These are phyloP conservation scores for Tephrocybe sp. DNA, from an alignment of 768 basidiomycete genomes.

Conservation along the genomic window DNA sequence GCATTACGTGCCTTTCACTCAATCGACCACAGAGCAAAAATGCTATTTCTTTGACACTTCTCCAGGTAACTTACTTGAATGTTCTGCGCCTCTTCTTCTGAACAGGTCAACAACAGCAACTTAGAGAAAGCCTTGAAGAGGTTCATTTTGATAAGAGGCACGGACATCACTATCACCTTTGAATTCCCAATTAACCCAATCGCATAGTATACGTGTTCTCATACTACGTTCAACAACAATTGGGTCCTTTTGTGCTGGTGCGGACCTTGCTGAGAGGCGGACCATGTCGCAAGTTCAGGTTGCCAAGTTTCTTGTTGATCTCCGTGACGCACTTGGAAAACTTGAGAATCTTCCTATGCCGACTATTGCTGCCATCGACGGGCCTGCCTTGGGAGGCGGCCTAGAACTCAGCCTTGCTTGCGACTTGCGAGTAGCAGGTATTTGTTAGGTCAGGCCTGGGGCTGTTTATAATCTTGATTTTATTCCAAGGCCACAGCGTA, in stretches of 20 bases:
- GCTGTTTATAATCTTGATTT: not conserved
- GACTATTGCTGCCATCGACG: conserved; percentile 91
- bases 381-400: conserved; percentile 92
- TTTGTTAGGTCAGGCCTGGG: conserved; percentile 16
- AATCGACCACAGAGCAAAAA: conserved; percentile 85
- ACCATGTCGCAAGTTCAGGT: conserved; percentile 78
- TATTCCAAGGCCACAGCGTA: conserved; percentile 52
- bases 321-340: conserved; percentile 68
- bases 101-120: conserved; percentile 47
- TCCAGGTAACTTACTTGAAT: conserved; percentile 48
- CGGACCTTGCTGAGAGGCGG: conserved; percentile 85
- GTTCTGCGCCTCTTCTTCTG: not conserved
- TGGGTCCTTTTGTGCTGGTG: conserved; percentile 90
- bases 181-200: conserved; percentile 3
- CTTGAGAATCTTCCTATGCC: conserved; percentile 87
- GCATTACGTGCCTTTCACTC: conserved; percentile 72
- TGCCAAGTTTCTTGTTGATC: conserved; percentile 71
- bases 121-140: conserved; percentile 65
- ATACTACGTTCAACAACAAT: conserved; percentile 77
- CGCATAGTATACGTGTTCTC: conserved; percentile 67
- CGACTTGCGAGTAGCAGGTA: conserved; percentile 89
- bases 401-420: conserved; percentile 86
- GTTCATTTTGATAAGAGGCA: conserved; percentile 70
- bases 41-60: conserved; percentile 75
- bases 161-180: not conserved